Base-by-base conservation (phyloP, 2,329 filamentous ascomycete genomes). In the Bipolaris gigantea region DNA sequence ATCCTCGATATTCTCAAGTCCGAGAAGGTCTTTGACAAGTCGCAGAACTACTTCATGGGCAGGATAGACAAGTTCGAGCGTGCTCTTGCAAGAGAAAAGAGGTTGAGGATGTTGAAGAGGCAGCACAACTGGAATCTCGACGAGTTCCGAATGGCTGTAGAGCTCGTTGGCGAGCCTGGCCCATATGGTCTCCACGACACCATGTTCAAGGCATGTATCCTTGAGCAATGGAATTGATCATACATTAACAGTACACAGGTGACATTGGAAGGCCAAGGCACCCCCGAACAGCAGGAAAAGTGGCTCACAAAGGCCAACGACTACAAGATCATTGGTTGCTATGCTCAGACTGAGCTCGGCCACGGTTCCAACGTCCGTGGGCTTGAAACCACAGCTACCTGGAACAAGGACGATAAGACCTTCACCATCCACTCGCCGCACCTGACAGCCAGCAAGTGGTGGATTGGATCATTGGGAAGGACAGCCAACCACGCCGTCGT, bases 361-460 rank as follows among this genome's bases (percentile, higher is more conserved):
- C 89, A 92, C 68, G 89, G 89, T 15, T 89, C 85, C 15, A 92
- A 92, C 62, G 89, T 72, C 13, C 67, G 71, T 45, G 69, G 71
- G 11, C 78, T 90, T 11, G 86, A 90, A 74, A 89, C 87, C 0
- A 88, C 84, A 0, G 88, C 88, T 1, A 90, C 85, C 0, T 92
- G 88, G 88, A 87, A 89, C 66, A 77, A 83, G 0, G 78, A 85
- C 5, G 86, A 90, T 73, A 88, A 89, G 79, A 89, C 85, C 3
- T 92, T 92, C 65, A 86, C 80, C 13, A 80, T 92, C 33, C 85
- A 92, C 73, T 90, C 87, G 0, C 89, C 89, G 9, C 80, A 85
- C 57, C 79, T 92, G 51, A 92, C 89, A 1, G 83, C 89, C 0
- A 88, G 87, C 32, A 93, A 93, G 70, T 93, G 89, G 89, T 92